phyloP scores from a whole-genome alignment of 257 asterid species.

The Plantago ovata region DNA sequence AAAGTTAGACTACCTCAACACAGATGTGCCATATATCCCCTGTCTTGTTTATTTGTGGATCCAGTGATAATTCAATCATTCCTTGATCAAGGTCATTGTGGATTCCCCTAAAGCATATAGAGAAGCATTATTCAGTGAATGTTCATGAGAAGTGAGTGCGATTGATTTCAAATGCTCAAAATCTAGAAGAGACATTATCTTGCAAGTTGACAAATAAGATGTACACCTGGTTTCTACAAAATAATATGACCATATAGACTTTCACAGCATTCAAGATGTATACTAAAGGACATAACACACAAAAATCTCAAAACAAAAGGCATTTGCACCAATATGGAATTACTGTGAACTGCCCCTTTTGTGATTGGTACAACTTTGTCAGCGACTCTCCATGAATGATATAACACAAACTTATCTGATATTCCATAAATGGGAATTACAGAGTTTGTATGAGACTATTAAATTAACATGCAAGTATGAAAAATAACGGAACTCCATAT shows the following conservation, averaged over 20 bases:
- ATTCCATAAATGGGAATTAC: constrained; percentile 2
- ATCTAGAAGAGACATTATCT: constrained; percentile 12
- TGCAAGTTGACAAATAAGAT: constrained; percentile 14
- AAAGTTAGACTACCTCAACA: constrained; percentile 60
- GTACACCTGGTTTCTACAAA: not conserved
- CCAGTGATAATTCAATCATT: constrained; percentile 64
- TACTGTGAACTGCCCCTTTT: too few relatives aligned
- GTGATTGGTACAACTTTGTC: not conserved
- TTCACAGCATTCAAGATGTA: not conserved
- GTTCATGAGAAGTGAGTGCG: not conserved
- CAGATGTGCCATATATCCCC: constrained; percentile 95
- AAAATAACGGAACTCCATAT: constrained; percentile 12
- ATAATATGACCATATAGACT: constrained; percentile 6
- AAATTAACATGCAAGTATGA: not conserved
- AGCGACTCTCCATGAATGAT: not conserved
- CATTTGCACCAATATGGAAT: not conserved
- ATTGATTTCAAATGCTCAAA: constrained; percentile 13
- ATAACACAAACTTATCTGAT: constrained; percentile 6
- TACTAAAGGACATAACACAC: not conserved
- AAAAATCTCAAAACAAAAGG: not conserved
- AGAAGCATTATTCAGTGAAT: not conserved
- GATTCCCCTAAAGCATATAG: constrained; percentile 29
- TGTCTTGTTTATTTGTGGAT: constrained; percentile 76
- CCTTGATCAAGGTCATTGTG: constrained; percentile 37
- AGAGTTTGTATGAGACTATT: constrained; percentile 2